Evolutionary conservation across 2,329 filamentous ascomycete genomes (phyloP).

Genomic region (Calonectria pauciramosa): DNA sequence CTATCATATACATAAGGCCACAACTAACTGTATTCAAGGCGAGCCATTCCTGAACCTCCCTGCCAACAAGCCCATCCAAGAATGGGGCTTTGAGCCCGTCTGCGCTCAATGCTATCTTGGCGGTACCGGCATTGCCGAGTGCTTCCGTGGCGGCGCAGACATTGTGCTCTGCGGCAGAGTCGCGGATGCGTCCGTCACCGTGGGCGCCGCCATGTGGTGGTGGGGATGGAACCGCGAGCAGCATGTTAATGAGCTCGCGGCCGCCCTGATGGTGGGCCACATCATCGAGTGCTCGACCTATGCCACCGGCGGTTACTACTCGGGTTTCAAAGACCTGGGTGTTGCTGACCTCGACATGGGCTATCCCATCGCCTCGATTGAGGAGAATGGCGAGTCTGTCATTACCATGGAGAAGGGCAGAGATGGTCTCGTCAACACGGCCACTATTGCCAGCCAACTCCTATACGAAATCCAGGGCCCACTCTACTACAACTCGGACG

Average conservation of each 20-base stretch:
- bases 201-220: conserved; percentile 69
- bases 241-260: conserved; percentile 62
- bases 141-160: conserved; percentile 56
- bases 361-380: conserved; percentile 53
- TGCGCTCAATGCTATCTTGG: conserved; percentile 61
- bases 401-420: conserved; percentile 52
- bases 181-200: conserved; percentile 62
- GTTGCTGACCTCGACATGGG: conserved; percentile 41
- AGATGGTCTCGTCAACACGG: conserved; percentile 48
- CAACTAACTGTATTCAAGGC: conserved; percentile 20
- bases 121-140: conserved; percentile 58
- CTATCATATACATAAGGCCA: rapidly evolving
- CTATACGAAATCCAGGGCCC: conserved; percentile 59
- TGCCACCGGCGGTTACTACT: conserved; percentile 66
- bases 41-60: conserved; percentile 39
- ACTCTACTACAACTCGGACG: conserved; percentile 57
- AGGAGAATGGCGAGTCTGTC: conserved; percentile 46
- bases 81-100: conserved; percentile 45
- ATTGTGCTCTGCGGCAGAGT: conserved; percentile 63
- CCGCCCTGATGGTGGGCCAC: conserved; percentile 63
- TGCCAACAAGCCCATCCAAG: conserved; percentile 42
- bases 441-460: conserved; percentile 47
- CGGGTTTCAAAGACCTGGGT: conserved; percentile 55
- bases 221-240: conserved; percentile 60
- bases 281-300: conserved; percentile 68